These are phyloP conservation scores for Monosporozyma siamensis DNA, from an alignment of 805 yeast species.

Conservation along the genomic window DNA sequence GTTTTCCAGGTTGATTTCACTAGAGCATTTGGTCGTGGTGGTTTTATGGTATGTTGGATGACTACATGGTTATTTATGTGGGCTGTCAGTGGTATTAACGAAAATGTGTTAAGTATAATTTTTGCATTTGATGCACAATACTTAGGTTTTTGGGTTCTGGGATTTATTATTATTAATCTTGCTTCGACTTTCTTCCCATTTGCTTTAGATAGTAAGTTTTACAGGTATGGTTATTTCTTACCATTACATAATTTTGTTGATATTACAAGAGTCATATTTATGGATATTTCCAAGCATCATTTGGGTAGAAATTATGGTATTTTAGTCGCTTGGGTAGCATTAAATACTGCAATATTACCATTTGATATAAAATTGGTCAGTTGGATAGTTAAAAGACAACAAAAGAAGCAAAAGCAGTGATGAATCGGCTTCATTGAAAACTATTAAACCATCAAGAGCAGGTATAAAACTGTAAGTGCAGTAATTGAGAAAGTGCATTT, in stretches of 20 bases:
- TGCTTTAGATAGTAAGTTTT: conserved; percentile 46
- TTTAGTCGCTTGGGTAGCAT: conserved; percentile 48
- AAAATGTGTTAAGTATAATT: conserved; percentile 46
- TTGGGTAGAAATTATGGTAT: conserved; percentile 56
- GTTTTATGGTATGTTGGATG: conserved; percentile 72
- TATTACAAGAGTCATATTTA: conserved; percentile 48
- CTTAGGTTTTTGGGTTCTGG: conserved; percentile 61
- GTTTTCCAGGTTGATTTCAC: conserved; percentile 60
- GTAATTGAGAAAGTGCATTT: too few relatives aligned
- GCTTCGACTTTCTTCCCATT: conserved; percentile 62
- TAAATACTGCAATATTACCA: conserved; percentile 39
- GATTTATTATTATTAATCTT: conserved; percentile 60
- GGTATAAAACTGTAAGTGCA: too few relatives aligned
- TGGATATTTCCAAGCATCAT: conserved; percentile 45
- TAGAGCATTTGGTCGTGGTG: conserved; percentile 52
- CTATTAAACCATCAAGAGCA: too few relatives aligned
- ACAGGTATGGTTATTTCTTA: conserved; percentile 54
- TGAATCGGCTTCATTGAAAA: too few relatives aligned
- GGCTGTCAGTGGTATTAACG: conserved; percentile 71
- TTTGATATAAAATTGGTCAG: conserved; percentile 30
- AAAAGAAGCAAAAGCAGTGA: too few relatives aligned
- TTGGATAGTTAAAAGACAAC: conserved; percentile 24
- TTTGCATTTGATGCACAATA: conserved; percentile 49
- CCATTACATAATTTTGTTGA: conserved; percentile 63
- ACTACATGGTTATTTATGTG: conserved; percentile 56